Conservation (phyloP, 257 asterid species). For the Przewalskia tangutica region DNA sequence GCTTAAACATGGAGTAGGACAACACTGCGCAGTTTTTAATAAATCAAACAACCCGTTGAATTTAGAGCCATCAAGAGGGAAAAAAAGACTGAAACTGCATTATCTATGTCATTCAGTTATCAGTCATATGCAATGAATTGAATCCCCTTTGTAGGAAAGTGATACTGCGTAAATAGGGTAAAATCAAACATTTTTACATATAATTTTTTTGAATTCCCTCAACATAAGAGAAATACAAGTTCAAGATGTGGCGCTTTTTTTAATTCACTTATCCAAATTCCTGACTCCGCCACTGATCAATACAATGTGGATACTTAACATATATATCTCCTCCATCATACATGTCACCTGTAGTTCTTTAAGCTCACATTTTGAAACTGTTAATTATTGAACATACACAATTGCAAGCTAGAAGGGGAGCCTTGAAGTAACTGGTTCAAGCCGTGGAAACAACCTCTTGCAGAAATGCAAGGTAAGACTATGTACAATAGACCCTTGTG, state of each 20-base stretch:
- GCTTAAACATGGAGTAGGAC: neutral
- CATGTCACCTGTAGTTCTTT: too few relatives aligned
- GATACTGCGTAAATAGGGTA: neutral
- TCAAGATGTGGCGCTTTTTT: neutral
- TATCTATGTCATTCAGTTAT: neutral
- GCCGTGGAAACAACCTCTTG: too few relatives aligned
- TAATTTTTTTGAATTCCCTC: too few relatives aligned
- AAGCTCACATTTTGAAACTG: neutral
- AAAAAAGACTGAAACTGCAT: neutral
- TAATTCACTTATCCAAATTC: neutral
- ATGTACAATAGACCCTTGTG: too few relatives aligned
- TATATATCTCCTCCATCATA: too few relatives aligned
- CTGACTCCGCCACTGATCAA: too few relatives aligned
- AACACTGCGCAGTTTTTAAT: neutral
- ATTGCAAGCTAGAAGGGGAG: neutral
- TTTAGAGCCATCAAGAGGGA: neutral
- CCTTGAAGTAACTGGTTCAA: too few relatives aligned
- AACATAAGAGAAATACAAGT: neutral
- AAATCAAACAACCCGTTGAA: neutral
- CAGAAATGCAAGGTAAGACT: too few relatives aligned
- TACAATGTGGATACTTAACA: too few relatives aligned
- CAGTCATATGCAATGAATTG: neutral
- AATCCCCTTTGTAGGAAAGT: neutral
- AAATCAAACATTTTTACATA: too few relatives aligned
- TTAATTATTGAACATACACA: neutral